Conservation (phyloP, 129 eudicot genomes). For the Chrysanthemum seticuspe region DNA sequence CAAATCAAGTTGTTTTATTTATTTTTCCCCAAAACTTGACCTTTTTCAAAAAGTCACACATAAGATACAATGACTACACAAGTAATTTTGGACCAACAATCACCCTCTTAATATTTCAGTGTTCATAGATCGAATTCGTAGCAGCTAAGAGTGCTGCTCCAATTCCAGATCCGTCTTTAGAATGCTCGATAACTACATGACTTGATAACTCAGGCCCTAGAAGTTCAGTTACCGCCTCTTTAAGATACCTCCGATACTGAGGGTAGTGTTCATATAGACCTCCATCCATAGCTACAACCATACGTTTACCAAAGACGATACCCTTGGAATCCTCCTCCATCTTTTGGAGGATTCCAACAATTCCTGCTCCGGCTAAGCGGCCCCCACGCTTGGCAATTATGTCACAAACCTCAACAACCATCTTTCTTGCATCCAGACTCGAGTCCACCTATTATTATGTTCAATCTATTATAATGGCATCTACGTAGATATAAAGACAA, state of each 20-base stretch:
- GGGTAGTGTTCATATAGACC: slow-evolving; percentile 82
- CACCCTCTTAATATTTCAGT: slow-evolving; percentile 28
- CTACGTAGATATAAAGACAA: too few species aligned
- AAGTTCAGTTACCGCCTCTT: slow-evolving; percentile 68
- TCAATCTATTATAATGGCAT: neutral
- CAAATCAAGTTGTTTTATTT: slow-evolving; percentile 4
- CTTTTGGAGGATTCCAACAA: slow-evolving; percentile 78
- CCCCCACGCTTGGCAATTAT: slow-evolving; percentile 86
- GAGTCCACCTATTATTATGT: slow-evolving; percentile 47
- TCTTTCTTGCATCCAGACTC: slow-evolving; percentile 45
- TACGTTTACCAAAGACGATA: slow-evolving; percentile 58
- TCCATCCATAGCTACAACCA: slow-evolving; percentile 97
- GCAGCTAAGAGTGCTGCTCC: slow-evolving; percentile 96
- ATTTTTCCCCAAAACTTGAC: slow-evolving; percentile 10
- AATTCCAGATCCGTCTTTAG: slow-evolving; percentile 92
- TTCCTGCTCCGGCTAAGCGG: slow-evolving; percentile 85
- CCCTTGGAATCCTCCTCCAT: slow-evolving; percentile 76
- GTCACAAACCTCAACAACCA: slow-evolving; percentile 64
- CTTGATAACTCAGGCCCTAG: slow-evolving; percentile 55
- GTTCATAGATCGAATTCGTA: slow-evolving; percentile 60
- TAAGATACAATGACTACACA: slow-evolving; percentile 23
- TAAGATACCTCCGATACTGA: slow-evolving; percentile 64
- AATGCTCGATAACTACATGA: slow-evolving; percentile 65
- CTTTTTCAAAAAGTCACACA: neutral
- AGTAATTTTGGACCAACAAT: slow-evolving; percentile 3